Percentiles rank a stretch among this genome's conserved stretches.
Evolutionary conservation across 2,329 filamentous ascomycete genomes (phyloP).

Genomic region (Ascosphaera pollenicola): DNA sequence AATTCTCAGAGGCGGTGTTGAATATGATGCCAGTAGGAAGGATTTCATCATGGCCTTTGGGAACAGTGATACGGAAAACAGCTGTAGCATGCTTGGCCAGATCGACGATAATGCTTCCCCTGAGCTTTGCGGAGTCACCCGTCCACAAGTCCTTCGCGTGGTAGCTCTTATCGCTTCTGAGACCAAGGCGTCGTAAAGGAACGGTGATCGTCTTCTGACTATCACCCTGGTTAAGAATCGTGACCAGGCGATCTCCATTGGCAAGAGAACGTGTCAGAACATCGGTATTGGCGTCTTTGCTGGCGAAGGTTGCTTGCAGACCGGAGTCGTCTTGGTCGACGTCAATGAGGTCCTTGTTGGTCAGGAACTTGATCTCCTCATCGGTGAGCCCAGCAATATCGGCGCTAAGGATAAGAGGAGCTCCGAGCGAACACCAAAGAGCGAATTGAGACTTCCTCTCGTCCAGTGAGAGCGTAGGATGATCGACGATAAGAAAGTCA

Average conservation of each 20-base stretch:
- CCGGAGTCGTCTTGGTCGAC: slow-evolving; percentile 23
- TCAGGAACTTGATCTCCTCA: slow-evolving; percentile 16
- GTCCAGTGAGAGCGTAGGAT: slow-evolving; percentile 20
- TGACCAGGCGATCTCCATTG: slow-evolving; percentile 26
- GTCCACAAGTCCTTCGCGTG: slow-evolving; percentile 24
- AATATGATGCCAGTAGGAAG: slow-evolving; percentile 28
- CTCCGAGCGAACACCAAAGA: slow-evolving; percentile 29
- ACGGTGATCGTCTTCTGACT: slow-evolving; percentile 11
- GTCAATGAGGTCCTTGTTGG: slow-evolving; percentile 20
- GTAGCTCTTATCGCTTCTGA: slow-evolving; percentile 12
- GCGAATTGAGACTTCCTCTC: slow-evolving; percentile 28
- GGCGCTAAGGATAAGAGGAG: slow-evolving; percentile 27
- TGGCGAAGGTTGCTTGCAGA: slow-evolving; percentile 26
- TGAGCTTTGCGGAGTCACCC: slow-evolving; percentile 9
- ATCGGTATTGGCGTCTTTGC: slow-evolving; percentile 22
- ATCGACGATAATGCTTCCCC: slow-evolving; percentile 9
- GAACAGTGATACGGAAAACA: slow-evolving; percentile 21
- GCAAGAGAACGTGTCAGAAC: slow-evolving; percentile 25
- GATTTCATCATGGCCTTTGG: slow-evolving; percentile 8
- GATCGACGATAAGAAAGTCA: slow-evolving; percentile 28
- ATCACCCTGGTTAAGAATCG: slow-evolving; percentile 23
- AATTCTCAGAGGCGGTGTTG: slow-evolving; percentile 25
- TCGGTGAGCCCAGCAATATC: slow-evolving; percentile 17
- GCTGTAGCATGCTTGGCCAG: slow-evolving; percentile 19
- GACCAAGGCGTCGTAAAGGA: slow-evolving; percentile 16